Percentiles rank a stretch among this genome's conserved stretches.
These are phyloP conservation scores for Fusarium anguioides DNA, from an alignment of 2,329 filamentous ascomycete species.

Conservation along the genomic window DNA sequence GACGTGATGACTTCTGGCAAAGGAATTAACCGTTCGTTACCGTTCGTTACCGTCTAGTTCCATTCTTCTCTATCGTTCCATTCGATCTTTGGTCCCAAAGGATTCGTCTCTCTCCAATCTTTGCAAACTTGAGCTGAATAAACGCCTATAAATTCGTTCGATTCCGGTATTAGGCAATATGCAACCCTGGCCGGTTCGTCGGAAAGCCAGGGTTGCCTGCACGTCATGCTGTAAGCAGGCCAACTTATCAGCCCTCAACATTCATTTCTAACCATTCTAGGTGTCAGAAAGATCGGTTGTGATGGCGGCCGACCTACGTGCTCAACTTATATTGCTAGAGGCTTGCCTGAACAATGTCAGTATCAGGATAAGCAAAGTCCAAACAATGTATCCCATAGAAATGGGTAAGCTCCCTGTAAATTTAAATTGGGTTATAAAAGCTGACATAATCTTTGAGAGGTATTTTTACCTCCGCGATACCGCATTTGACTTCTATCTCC, in stretches of 20 bases:
- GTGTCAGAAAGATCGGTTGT: not conserved
- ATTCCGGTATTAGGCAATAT: not conserved
- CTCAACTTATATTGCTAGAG: not conserved
- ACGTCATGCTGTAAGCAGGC: not conserved
- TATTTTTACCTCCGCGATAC: not conserved
- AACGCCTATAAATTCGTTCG: no score
- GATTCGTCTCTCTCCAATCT: no score
- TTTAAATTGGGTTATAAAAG: no score
- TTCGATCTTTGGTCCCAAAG: no score
- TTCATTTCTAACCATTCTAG: not conserved
- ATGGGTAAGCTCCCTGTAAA: not conserved
- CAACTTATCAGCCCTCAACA: not conserved
- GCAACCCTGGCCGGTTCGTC: not conserved
- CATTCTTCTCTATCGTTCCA: no score
- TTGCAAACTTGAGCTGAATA: no score
- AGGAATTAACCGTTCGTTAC: no score
- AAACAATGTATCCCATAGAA: not conserved
- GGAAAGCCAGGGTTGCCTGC: not conserved
- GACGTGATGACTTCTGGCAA: no score
- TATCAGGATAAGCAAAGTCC: not conserved
- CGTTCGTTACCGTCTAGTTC: no score
- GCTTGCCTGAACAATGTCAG: not conserved
- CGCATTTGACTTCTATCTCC: not conserved
- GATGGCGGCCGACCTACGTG: not conserved
- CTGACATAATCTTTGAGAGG: no score